These are phyloP conservation scores for Pulicaria dysenterica DNA, from an alignment of 129 eudicot genomes.

Conservation along the genomic window DNA sequence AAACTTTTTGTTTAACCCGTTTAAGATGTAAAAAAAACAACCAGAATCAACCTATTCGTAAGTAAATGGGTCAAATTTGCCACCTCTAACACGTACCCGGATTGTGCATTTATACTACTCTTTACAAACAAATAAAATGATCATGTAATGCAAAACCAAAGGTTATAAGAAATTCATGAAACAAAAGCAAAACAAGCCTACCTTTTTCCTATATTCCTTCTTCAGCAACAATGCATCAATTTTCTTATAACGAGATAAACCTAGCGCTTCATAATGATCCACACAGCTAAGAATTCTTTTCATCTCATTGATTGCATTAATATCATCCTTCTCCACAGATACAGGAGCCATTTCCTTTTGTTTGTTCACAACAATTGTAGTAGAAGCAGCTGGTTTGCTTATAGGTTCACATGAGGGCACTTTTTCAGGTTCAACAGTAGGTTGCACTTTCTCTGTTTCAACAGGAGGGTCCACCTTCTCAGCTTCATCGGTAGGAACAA, in stretches of 20 bases:
- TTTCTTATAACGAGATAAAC: slow-evolving; percentile 67
- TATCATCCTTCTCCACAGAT: slow-evolving; percentile 61
- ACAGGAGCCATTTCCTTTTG: slow-evolving; percentile 43
- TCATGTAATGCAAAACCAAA: not conserved
- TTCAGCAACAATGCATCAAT: slow-evolving; percentile 65
- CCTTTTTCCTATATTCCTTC: slow-evolving; percentile 93
- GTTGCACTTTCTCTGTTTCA: slow-evolving; percentile 19
- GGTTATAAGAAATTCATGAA: not conserved
- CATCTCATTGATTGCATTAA: slow-evolving; percentile 66
- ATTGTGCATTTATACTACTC: not conserved
- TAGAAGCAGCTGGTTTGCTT: slow-evolving; percentile 41
- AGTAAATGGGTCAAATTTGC: not conserved
- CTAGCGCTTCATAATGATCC: slow-evolving; percentile 89
- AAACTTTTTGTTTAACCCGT: not conserved
- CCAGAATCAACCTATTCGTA: not conserved
- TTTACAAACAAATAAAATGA: not conserved
- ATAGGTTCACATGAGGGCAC: slow-evolving; percentile 45
- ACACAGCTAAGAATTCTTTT: slow-evolving; percentile 56
- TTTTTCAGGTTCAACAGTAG: slow-evolving; percentile 27
- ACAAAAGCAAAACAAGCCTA: slow-evolving; percentile 25
- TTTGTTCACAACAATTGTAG: slow-evolving; percentile 44
- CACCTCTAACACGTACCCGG: not conserved
- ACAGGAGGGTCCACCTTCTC: slow-evolving; percentile 18
- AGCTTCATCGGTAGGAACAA: slow-evolving; percentile 52
- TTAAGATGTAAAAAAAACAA: not conserved